Base-by-base conservation (phyloP, 805 yeast species). In the Candida maesae region DNA sequence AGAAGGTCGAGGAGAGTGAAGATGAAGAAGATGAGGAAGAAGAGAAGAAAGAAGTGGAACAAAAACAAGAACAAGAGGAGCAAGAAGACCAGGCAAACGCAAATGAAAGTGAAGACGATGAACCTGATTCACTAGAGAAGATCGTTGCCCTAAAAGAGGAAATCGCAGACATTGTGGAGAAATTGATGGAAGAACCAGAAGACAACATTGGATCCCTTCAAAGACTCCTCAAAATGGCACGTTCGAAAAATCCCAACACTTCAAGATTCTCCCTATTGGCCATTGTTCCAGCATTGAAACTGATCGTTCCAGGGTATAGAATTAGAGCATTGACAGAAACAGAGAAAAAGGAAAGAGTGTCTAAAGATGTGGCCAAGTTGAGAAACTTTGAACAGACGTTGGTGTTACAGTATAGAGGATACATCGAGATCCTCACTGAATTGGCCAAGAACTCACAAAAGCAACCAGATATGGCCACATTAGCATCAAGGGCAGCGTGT, bases 161-260 rank as follows among this genome's bases (percentile, higher is more conserved):
- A 41, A 76, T 93, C 31, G 96, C 98, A 0, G 79, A 75, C 15
- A 61, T 82, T 36, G 96, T 95, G 1, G 84, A 86, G 29, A 74
- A 74, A 31, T 64, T 91, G 26, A 79, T 79, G 53, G 95, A 89
- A 58, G 86, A 87, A 44, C 96, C 98, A 6, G 98, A 93, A 60
- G 95, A 87, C 55, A 76, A 90, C 54, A 70, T 83, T 7, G 58
- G 74, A 12, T 68, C 78, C 21, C 66, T 90, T 11, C 72, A 84
- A 2, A 76, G 90, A 57, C 68, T 85, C 36, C 67, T 85, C 39
- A 78, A 73, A 51, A 83, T 84, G 88, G 71, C 86, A 0, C 73
- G 68, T 42, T 81, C 93, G 2, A 74, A 73, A 50, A 80, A 83
- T 50, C 68, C 76, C 41, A 82, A 74, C 54, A 79, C 85, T 2